These are phyloP conservation scores for Inga laurina DNA, from an alignment of 306 rosid genomes.

Conservation along the genomic window DNA sequence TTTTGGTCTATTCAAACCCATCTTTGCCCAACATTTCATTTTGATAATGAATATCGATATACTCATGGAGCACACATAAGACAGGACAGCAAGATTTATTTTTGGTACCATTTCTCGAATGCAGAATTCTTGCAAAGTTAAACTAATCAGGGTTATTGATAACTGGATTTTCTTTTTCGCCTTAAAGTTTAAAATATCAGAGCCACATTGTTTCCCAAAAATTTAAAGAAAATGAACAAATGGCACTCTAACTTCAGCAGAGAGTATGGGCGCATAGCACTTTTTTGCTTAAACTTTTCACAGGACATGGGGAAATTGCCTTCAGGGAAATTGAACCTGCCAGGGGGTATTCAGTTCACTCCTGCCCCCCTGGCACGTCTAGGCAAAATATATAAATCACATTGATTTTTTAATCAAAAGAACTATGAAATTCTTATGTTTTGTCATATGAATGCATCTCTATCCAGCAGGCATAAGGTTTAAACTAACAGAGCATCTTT, in stretches of 20 bases:
- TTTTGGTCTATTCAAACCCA: background rate
- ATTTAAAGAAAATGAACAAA: background rate
- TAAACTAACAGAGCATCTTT: background rate
- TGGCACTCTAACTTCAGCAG: background rate
- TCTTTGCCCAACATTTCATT: background rate
- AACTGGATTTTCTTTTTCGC: background rate
- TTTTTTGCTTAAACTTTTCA: background rate
- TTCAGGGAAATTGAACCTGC: background rate
- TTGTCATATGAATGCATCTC: background rate
- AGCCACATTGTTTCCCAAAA: background rate
- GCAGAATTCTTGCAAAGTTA: background rate
- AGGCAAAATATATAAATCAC: background rate
- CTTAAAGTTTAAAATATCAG: background rate
- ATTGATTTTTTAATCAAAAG: background rate
- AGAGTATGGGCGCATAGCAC: background rate
- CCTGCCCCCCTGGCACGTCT: background rate
- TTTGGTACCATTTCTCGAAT: background rate
- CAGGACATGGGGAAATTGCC: background rate
- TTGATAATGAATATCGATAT: background rate
- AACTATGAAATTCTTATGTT: background rate
- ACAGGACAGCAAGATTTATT: background rate
- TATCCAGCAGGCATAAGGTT: background rate
- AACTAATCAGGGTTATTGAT: background rate
- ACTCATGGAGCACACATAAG: background rate
- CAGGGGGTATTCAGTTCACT: background rate